A percentile compares a stretch with the other conserved stretches of the same genome.
These are phyloP conservation scores for Crassisporium funariophilum DNA, from an alignment of 768 basidiomycete species.

Conservation along the genomic window DNA sequence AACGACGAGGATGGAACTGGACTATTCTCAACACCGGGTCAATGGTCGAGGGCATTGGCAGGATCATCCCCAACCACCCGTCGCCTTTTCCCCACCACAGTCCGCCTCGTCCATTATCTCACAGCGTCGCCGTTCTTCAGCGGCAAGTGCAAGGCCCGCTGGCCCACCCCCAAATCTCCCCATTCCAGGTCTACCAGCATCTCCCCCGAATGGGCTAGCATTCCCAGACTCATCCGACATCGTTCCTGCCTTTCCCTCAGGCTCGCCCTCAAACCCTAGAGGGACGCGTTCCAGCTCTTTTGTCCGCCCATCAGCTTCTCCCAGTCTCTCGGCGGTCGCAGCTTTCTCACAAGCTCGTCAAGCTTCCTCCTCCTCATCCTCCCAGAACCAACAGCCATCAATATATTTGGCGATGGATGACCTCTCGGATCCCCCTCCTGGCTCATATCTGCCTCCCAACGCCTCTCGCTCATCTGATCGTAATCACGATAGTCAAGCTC, in stretches of 20 bases:
- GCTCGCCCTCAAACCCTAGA: constrained; percentile 25
- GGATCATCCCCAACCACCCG: constrained; percentile 30
- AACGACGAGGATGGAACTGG: constrained; percentile 36
- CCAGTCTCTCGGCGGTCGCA: constrained; percentile 59
- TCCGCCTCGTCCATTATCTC: constrained; percentile 22
- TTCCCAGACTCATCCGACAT: constrained; percentile 24
- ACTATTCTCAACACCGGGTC: constrained; percentile 34
- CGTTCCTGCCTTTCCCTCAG: constrained; percentile 18
- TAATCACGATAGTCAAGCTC: constrained; percentile 23
- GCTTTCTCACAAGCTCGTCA: constrained; percentile 59
- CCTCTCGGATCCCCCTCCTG: constrained; percentile 60
- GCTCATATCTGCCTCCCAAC: constrained; percentile 47
- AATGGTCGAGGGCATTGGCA: constrained; percentile 32
- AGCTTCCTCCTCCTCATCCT: constrained; percentile 26
- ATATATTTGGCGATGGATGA: constrained; percentile 47
- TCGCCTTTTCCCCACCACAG: constrained; percentile 34
- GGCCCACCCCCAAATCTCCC: constrained; percentile 75
- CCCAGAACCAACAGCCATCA: constrained; percentile 25
- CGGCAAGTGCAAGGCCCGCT: constrained; percentile 62
- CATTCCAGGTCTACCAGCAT: constrained; percentile 65
- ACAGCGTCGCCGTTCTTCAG: constrained; percentile 68
- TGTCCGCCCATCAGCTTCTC: constrained; percentile 40
- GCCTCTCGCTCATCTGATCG: constrained; percentile 32
- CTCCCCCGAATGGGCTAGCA: constrained; percentile 22
- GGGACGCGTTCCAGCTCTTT: constrained; percentile 38